Evolutionary conservation across 2,329 filamentous ascomycete genomes (phyloP).

Genomic region (Fusarium buxicola): DNA sequence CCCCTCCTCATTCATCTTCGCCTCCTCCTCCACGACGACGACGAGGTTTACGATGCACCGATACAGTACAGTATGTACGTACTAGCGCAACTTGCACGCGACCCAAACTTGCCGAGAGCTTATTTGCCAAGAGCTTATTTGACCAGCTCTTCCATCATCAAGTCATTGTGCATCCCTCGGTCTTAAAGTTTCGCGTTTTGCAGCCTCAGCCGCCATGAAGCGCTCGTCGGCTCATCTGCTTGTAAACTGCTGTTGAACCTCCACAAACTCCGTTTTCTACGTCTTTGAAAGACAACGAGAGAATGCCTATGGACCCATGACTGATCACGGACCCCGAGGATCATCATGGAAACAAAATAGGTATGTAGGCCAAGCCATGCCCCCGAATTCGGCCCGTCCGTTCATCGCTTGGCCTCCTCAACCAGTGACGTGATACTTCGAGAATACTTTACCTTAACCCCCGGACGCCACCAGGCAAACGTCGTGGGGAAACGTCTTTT

Average conservation of each 20-base stretch:
- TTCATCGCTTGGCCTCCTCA: not conserved
- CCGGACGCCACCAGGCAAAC: slow-evolving; percentile 37
- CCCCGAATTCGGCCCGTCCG: slow-evolving; percentile 14
- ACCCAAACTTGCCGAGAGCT: slow-evolving; percentile 19
- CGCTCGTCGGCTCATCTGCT: too few relatives aligned
- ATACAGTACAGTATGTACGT: too few relatives aligned
- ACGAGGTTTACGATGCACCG: not conserved
- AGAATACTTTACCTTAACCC: slow-evolving; percentile 6
- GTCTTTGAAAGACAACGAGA: not conserved
- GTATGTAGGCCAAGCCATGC: not conserved
- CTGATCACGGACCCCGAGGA: not conserved
- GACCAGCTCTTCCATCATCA: not conserved
- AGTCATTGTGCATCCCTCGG: not conserved
- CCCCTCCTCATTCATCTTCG: slow-evolving; percentile 9
- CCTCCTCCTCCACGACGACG: slow-evolving; percentile 3
- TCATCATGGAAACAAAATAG: slow-evolving; percentile 8
- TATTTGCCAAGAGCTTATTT: not conserved
- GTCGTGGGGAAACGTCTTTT: slow-evolving; percentile 32
- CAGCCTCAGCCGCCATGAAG: too few relatives aligned
- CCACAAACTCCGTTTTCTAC: too few relatives aligned
- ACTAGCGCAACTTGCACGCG: slow-evolving; percentile 1
- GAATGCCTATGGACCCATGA: not conserved
- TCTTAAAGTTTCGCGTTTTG: too few relatives aligned
- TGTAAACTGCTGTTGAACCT: too few relatives aligned
- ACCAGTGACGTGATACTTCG: slow-evolving; percentile 31